Percentiles rank a stretch among this genome's conserved stretches.
Evolutionary conservation across 2,329 filamentous ascomycete genomes (phyloP).

Genomic region (Drechslerella dactyloides): DNA sequence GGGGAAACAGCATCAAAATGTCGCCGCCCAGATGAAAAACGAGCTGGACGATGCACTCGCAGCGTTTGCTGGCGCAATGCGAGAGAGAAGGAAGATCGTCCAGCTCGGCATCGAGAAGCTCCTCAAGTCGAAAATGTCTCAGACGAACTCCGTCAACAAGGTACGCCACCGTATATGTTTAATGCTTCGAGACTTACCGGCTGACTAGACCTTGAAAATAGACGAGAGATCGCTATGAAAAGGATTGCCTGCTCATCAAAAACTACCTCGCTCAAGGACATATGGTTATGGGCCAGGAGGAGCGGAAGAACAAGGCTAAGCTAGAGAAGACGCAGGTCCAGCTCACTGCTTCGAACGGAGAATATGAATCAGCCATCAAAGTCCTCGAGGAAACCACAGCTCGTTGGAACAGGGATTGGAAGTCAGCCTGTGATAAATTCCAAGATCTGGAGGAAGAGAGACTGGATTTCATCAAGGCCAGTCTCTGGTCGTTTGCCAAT

Average conservation of each 20-base stretch:
- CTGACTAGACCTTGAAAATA: slow-evolving; percentile 57
- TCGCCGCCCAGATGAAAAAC: slow-evolving; percentile 91
- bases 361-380: slow-evolving; percentile 93
- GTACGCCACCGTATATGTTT: slow-evolving; percentile 60
- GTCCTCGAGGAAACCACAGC: slow-evolving; percentile 91
- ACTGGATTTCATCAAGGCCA: slow-evolving; percentile 96
- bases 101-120: slow-evolving; percentile 93
- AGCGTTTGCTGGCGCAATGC: slow-evolving; percentile 92
- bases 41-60: slow-evolving; percentile 92
- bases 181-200: slow-evolving; percentile 5
- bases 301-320: slow-evolving; percentile 98
- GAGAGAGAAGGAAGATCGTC: slow-evolving; percentile 94
- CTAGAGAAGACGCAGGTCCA: slow-evolving; percentile 98
- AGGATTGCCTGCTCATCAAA: slow-evolving; percentile 97
- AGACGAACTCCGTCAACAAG: slow-evolving; percentile 91
- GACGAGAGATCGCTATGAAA: slow-evolving; percentile 92
- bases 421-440: slow-evolving; percentile 94
- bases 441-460: slow-evolving; percentile 98
- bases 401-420: slow-evolving; percentile 98
- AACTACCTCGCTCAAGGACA: slow-evolving; percentile 97
- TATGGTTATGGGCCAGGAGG: slow-evolving; percentile 99
- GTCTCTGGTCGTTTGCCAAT: slow-evolving; percentile 97
- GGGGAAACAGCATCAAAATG: slow-evolving; percentile 88
- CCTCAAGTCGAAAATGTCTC: slow-evolving; percentile 88
- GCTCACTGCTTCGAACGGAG: slow-evolving; percentile 84